Evolutionary conservation across 106 monocot species (phyloP).

Genomic region (Dendrobium catenatum): DNA sequence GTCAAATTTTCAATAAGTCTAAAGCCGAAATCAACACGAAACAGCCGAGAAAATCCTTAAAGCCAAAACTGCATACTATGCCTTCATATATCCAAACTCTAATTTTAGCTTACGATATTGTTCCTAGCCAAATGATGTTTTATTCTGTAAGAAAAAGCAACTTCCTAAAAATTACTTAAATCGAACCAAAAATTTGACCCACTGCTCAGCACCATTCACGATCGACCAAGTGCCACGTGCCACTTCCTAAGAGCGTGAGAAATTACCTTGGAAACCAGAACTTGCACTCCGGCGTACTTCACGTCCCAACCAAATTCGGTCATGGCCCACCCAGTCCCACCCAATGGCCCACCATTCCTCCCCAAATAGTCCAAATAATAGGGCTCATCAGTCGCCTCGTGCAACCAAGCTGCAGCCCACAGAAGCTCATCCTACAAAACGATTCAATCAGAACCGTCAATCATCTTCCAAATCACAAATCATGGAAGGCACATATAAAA

Average conservation of each 20-base stretch:
- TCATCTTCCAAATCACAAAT: background rate
- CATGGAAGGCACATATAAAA: background rate
- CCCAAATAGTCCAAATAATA: conserved; percentile 77
- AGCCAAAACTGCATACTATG: too few species aligned
- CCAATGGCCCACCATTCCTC: conserved; percentile 53
- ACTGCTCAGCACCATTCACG: too few species aligned
- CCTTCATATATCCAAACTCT: too few species aligned
- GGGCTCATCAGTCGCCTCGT: conserved; percentile 59
- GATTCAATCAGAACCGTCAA: conserved; percentile 2
- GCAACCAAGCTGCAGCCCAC: conserved; percentile 91
- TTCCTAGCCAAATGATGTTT: too few species aligned
- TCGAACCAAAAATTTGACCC: too few species aligned
- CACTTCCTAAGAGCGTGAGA: background rate
- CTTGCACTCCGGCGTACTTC: conserved; percentile 82
- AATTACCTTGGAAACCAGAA: conserved; percentile 75
- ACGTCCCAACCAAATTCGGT: conserved; percentile 96
- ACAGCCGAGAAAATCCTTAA: too few species aligned
- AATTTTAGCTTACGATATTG: too few species aligned
- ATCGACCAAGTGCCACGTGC: too few species aligned
- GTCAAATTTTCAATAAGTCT: too few species aligned
- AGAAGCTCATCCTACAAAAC: conserved; percentile 56
- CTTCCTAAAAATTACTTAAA: too few species aligned
- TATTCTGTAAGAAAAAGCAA: too few species aligned
- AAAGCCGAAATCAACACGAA: too few species aligned
- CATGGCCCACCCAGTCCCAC: conserved; percentile 91